A percentile compares a stretch with the other conserved stretches of the same genome.
phyloP scores from a whole-genome alignment of 345 rosid genomes.

The Gossypium turneri region DNA sequence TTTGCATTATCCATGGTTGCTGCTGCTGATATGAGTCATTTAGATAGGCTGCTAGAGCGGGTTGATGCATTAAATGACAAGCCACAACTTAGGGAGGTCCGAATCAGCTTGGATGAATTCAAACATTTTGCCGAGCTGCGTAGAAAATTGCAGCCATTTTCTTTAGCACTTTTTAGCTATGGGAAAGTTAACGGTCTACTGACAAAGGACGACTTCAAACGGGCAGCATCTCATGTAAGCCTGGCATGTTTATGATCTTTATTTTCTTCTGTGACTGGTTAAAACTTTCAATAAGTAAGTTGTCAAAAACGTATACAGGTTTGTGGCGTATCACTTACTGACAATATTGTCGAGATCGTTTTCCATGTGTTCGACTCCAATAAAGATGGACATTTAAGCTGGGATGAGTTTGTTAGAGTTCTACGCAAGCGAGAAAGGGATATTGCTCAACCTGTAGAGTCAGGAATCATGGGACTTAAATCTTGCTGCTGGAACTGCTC shows the following conservation, averaged over 20 bases:
- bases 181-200: conserved; percentile 79
- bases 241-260: background rate
- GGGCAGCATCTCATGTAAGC: conserved; percentile 79
- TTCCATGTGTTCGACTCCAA: conserved; percentile 78
- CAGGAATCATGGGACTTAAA: conserved; percentile 44
- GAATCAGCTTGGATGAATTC: conserved; percentile 67
- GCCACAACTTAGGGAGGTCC: conserved; percentile 45
- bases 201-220: conserved; percentile 67
- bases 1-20: conserved; percentile 94
- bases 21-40: conserved; percentile 79
- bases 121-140: conserved; percentile 78
- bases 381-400: conserved; percentile 61
- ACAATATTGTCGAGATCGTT: conserved; percentile 62
- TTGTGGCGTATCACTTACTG: conserved; percentile 57
- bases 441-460: conserved; percentile 54
- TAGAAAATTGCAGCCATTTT: conserved; percentile 64
- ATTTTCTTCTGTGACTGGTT: background rate
- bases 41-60: conserved; percentile 59
- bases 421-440: conserved; percentile 62
- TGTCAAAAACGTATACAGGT: conserved; percentile 40
- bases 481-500: conserved; percentile 44
- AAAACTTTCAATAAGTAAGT: background rate
- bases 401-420: conserved; percentile 65
- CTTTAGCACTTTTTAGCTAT: conserved; percentile 80
- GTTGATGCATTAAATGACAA: conserved; percentile 54